Conservation (phyloP, 352 stramenopile species). For the Globisporangium cylindrosporum region DNA sequence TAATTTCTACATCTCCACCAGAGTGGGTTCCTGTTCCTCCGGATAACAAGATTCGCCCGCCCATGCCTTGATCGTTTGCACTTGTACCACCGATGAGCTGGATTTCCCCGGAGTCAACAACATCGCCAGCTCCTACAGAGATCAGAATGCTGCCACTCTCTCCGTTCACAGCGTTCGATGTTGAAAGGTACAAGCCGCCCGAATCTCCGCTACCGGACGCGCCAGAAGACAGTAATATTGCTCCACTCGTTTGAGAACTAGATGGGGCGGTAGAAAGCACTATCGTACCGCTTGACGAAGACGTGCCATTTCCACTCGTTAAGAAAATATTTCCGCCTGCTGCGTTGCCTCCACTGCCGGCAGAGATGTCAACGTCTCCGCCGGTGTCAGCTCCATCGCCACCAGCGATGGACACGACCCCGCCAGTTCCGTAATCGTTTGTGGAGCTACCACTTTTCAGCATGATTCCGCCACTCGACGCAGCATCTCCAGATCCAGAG, state of each 20-base stretch:
- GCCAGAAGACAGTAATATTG: slow-evolving; percentile 25
- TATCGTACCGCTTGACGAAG: slow-evolving; percentile 27
- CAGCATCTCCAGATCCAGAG: slow-evolving; percentile 16
- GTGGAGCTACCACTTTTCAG: slow-evolving; percentile 24
- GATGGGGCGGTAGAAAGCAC: slow-evolving; percentile 24
- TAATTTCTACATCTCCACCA: slow-evolving; percentile 28
- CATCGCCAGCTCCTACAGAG: slow-evolving; percentile 21
- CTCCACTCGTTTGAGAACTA: slow-evolving; percentile 24
- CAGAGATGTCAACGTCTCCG: slow-evolving; percentile 22
- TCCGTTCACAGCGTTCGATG: slow-evolving; percentile 9
- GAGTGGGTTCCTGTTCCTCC: slow-evolving; percentile 27
- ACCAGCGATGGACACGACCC: slow-evolving; percentile 19
- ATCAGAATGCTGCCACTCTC: slow-evolving; percentile 26
- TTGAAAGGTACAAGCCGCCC: slow-evolving; percentile 16
- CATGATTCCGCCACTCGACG: slow-evolving; percentile 21
- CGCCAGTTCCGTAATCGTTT: slow-evolving; percentile 17
- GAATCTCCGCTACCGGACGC: slow-evolving; percentile 18
- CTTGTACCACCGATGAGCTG: slow-evolving; percentile 27
- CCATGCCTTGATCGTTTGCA: slow-evolving; percentile 25
- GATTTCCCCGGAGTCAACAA: slow-evolving; percentile 23
- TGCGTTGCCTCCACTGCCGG: slow-evolving; percentile 19
- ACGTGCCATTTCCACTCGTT: slow-evolving; percentile 19
- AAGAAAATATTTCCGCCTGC: slow-evolving; percentile 24
- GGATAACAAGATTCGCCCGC: slow-evolving; percentile 27
- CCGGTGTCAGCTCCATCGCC: slow-evolving; percentile 24